Conservation (phyloP, 1,284 basidiomycete species). For the Puccinia polysora region DNA sequence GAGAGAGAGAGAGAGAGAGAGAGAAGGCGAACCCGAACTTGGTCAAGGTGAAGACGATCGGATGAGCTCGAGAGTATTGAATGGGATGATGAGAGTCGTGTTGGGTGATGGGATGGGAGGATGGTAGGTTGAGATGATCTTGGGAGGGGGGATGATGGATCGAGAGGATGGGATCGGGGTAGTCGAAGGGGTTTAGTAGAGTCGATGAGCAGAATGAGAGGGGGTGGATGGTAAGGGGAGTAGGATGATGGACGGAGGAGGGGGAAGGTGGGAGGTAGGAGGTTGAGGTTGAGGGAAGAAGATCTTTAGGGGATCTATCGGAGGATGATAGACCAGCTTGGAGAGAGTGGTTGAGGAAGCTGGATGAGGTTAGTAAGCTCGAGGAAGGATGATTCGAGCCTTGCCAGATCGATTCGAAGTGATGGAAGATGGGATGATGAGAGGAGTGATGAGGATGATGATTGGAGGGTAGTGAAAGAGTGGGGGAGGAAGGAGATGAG, state of each 20-base stretch:
- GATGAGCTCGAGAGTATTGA: not conserved
- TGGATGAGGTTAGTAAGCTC: not conserved
- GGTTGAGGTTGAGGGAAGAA: not conserved
- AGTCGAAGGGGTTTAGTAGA: constrained; percentile 2
- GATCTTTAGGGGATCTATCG: not conserved
- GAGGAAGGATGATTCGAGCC: constrained; percentile 17
- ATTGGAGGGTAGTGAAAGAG: constrained; percentile 4
- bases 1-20: not conserved
- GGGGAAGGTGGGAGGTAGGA: not conserved
- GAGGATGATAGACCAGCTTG: constrained; percentile 2
- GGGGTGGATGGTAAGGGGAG: too few species aligned
- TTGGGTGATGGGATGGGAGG: constrained; percentile 1
- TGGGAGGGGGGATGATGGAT: constrained; percentile 7
- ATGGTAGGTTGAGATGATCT: not conserved
- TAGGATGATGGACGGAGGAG: not conserved
- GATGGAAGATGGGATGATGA: constrained; percentile 17
- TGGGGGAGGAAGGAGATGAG: not conserved
- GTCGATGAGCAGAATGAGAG: constrained; percentile 15
- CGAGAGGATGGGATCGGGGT: constrained; percentile 21
- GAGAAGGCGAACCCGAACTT: constrained; percentile 12
- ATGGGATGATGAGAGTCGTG: constrained; percentile 3
- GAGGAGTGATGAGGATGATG: constrained; percentile 6
- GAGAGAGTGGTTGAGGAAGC: constrained; percentile 5
- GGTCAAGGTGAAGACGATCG: constrained; percentile 9
- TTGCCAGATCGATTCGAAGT: constrained; percentile 37